Base-by-base conservation (phyloP, 2,329 filamentous ascomycete species). In the Hymenoscyphus fructigenus region DNA sequence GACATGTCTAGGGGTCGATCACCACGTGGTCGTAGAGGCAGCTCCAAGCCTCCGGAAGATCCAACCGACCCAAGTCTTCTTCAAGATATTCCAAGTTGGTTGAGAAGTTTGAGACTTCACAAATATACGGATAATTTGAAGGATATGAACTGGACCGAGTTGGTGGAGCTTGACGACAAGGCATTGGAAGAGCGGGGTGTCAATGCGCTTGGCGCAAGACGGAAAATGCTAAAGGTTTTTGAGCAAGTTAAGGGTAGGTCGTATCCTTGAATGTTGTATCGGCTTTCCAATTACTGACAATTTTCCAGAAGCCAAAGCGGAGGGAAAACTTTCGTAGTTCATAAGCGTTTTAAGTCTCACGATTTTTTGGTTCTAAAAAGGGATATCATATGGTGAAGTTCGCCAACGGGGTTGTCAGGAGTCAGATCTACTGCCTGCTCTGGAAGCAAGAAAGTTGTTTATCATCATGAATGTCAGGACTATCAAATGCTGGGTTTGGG, bases 211-310 rank as follows among this genome's bases (percentile, higher is more conserved):
- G 95, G 95, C 72, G 95, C 95, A 20, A 85, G 95, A 71, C 91
- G 94, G 76, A 99, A 99, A 85, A 96, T 99, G 92, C 82, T 99
- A 67, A 99, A 99, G 87, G 95, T 98, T 64, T 98, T 98, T 79
- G 95, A 98, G 74, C 93, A 97, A 82, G 94, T 98, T 74, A 92
- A 88, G 79, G 91, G 87, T 88, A 79, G 69, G 80, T 72, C 53
- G 20, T 50, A 17, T 44, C 6, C 15, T n/a, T 12, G 47, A 41
- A 20, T 57, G 26, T 29, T 0, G 3, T 41, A 20, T 14, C 12
- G 14, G 14, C 9, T 23, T 20, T 41, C 20, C 66, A 59, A 28
- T 60, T 56, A 59, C 76, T 80, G 73, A 81, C 66, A 59, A 15
- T 17, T 1, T 29, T 60, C 65, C 72, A 88, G 90, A 92, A 75